A percentile compares a stretch with the other conserved stretches of the same genome.
Evolutionary conservation across 352 stramenopile genomes (phyloP).

Genomic region (Globisporangium parvum): DNA sequence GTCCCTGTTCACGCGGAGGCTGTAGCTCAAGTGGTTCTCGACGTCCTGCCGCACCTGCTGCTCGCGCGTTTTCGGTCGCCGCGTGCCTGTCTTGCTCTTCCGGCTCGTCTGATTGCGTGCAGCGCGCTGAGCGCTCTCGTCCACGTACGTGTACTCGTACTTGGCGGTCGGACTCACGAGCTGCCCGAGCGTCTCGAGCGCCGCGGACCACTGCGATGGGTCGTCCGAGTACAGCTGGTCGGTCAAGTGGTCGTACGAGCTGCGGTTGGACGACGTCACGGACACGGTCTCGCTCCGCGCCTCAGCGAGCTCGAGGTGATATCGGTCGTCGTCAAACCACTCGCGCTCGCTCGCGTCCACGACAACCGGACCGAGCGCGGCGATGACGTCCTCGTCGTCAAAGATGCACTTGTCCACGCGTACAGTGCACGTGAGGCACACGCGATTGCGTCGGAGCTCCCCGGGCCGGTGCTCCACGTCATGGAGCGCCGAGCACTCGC

Average conservation of each 20-base stretch:
- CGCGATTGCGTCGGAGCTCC: constrained; percentile 34
- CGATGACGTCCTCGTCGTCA: constrained; percentile 39
- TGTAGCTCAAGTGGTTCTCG: constrained; percentile 34
- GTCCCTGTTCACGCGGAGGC: constrained; percentile 15
- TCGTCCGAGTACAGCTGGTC: constrained; percentile 38
- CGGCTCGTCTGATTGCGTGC: no score
- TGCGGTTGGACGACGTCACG: no score
- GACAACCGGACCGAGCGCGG: constrained; percentile 34
- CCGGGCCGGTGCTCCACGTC: constrained; percentile 38
- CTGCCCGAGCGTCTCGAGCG: constrained; percentile 37
- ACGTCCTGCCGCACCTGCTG: constrained; percentile 29
- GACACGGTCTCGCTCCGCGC: no score
- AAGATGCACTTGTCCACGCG: constrained; percentile 39
- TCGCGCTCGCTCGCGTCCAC: constrained; percentile 30
- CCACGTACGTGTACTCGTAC: constrained; percentile 4
- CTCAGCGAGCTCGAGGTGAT: no score
- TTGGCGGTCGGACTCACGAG: constrained; percentile 25
- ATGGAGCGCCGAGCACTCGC: constrained; percentile 35
- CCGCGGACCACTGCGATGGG: constrained; percentile 25
- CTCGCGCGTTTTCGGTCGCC: constrained; percentile 10
- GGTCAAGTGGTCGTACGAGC: constrained; percentile 19
- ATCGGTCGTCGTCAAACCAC: constrained; percentile 28
- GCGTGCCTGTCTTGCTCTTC: constrained; percentile 25
- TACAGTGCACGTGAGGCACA: constrained; percentile 37
- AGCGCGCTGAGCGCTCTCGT: no score